phyloP scores from a whole-genome alignment of 495 filamentous ascomycete species.

The Usnea hakonensis region DNA sequence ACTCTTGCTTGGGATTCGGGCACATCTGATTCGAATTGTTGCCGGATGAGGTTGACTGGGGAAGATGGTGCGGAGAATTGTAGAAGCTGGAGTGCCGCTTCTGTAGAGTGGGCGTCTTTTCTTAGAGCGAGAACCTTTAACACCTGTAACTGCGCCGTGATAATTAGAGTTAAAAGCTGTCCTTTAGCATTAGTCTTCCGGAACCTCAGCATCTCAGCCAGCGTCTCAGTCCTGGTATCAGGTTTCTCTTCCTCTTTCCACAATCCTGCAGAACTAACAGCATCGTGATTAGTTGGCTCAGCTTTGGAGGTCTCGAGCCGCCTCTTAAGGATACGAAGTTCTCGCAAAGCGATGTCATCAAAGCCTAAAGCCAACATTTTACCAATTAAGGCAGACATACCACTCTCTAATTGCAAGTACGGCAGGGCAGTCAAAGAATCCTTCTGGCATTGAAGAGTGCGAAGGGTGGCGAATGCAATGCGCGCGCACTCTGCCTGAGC shows the following conservation, averaged over 20 bases:
- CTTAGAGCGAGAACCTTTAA: slow-evolving; percentile 41
- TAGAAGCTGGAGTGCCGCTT: slow-evolving; percentile 40
- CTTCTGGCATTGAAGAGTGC: slow-evolving; percentile 47
- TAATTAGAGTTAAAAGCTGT: slow-evolving; percentile 37
- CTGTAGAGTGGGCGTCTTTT: slow-evolving; percentile 45
- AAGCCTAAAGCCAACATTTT: slow-evolving; percentile 66
- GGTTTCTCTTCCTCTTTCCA: slow-evolving; percentile 26
- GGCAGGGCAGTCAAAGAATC: slow-evolving; percentile 36
- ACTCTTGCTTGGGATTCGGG: slow-evolving; percentile 48
- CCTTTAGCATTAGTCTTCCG: slow-evolving; percentile 32
- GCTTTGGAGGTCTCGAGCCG: slow-evolving; percentile 41
- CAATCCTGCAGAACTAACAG: slow-evolving; percentile 9
- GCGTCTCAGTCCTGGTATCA: slow-evolving; percentile 29
- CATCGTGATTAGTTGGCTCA: neutral
- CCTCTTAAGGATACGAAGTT: slow-evolving; percentile 61
- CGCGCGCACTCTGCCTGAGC: slow-evolving; percentile 66
- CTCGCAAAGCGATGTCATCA: slow-evolving; percentile 68
- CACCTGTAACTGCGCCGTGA: slow-evolving; percentile 46
- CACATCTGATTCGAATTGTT: slow-evolving; percentile 38
- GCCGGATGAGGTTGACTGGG: slow-evolving; percentile 55
- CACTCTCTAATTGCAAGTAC: slow-evolving; percentile 72
- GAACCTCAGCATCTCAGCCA: slow-evolving; percentile 61
- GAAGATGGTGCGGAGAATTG: slow-evolving; percentile 46
- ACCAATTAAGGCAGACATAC: slow-evolving; percentile 66
- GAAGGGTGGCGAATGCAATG: slow-evolving; percentile 61